Evolutionary conservation across 306 rosid genomes (phyloP).

Genomic region (Cicer cuneatum): DNA sequence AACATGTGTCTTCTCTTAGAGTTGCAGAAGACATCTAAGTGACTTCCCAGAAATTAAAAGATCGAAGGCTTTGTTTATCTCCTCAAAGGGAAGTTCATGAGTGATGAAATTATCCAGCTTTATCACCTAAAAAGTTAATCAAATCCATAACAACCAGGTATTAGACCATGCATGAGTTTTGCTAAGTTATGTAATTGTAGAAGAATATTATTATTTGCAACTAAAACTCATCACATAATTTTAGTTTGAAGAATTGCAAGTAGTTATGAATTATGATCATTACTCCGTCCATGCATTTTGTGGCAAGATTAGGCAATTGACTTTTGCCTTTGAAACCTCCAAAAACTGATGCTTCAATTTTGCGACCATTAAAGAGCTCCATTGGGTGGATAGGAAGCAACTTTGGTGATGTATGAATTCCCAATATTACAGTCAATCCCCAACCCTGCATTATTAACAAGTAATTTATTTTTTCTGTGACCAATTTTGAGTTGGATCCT

Average conservation of each 20-base stretch:
- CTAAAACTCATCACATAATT: background rate
- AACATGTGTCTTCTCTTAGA: slow-evolving; percentile 40
- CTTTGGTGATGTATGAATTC: slow-evolving; percentile 66
- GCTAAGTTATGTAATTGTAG: background rate
- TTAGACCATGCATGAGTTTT: slow-evolving; percentile 24
- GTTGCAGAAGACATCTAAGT: slow-evolving; percentile 67
- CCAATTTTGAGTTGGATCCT: background rate
- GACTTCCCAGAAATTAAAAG: slow-evolving; percentile 69
- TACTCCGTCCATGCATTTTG: slow-evolving; percentile 70
- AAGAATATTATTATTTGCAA: background rate
- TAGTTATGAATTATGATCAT: slow-evolving; percentile 35
- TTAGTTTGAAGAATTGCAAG: background rate
- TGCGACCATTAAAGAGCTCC: slow-evolving; percentile 78
- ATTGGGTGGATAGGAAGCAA: slow-evolving; percentile 82
- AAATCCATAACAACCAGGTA: slow-evolving; percentile 18
- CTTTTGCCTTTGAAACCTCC: slow-evolving; percentile 87
- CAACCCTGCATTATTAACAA: slow-evolving; percentile 65
- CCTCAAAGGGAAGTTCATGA: slow-evolving; percentile 82
- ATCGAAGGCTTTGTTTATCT: slow-evolving; percentile 74
- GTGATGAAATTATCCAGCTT: slow-evolving; percentile 74
- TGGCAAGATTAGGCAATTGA: slow-evolving; percentile 73
- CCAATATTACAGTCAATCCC: slow-evolving; percentile 77
- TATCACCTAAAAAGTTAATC: slow-evolving; percentile 55
- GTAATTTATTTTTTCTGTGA: background rate
- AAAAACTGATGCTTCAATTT: slow-evolving; percentile 59